Conservation (phyloP, 1,284 basidiomycete species). For the Sanghuangporus weigelae region DNA sequence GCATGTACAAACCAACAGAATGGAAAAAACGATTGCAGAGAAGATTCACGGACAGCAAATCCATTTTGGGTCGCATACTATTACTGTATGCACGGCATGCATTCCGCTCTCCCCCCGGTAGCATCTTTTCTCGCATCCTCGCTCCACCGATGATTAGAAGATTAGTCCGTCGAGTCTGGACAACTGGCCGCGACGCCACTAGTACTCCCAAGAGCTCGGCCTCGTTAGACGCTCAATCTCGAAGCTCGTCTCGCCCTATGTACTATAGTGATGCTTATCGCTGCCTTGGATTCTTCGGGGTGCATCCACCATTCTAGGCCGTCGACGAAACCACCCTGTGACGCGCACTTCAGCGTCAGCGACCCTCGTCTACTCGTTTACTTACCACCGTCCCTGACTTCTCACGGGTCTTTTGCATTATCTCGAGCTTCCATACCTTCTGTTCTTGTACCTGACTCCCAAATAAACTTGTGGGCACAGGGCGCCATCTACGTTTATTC, state of each 20-base stretch:
- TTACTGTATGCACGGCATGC: neutral
- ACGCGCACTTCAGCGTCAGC: conserved; percentile 2
- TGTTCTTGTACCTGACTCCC: neutral
- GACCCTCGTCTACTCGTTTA: conserved; percentile 11
- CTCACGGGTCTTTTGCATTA: conserved; percentile 1
- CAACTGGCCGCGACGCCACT: neutral
- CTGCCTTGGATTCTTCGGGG: neutral
- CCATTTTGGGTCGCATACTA: neutral
- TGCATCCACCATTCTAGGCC: neutral
- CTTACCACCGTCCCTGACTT: conserved; percentile 2
- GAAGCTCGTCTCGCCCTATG: neutral
- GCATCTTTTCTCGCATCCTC: neutral
- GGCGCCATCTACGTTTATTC: neutral
- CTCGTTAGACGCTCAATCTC: neutral
- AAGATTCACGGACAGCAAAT: neutral
- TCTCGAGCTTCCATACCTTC: neutral
- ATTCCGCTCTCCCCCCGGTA: neutral
- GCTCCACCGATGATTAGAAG: conserved; percentile 9
- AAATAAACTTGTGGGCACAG: neutral
- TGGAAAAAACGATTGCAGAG: neutral
- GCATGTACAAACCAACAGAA: neutral
- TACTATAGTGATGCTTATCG: neutral
- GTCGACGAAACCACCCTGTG: neutral
- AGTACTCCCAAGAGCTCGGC: neutral
- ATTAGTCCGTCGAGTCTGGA: neutral